A percentile compares a stretch with the other conserved stretches of the same genome.
Conservation (phyloP, 2,329 filamentous ascomycete species). For the Grosmannia serpens region DNA sequence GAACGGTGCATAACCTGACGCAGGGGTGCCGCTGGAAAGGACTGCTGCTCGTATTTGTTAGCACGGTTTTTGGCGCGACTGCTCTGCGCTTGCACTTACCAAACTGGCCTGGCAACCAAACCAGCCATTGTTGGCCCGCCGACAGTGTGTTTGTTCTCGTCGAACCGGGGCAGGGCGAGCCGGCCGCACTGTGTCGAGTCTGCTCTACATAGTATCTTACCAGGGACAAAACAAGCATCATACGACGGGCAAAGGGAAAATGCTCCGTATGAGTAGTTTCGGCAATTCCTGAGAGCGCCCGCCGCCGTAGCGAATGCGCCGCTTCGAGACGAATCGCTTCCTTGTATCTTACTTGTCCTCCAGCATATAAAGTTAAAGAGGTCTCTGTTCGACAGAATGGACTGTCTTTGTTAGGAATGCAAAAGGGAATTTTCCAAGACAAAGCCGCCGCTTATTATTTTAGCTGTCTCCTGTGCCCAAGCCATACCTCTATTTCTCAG, state of each 20-base stretch:
- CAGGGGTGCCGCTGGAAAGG: not conserved
- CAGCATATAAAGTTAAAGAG: too few relatives aligned
- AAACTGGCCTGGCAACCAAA: not conserved
- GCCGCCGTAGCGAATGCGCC: too few relatives aligned
- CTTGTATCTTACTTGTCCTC: too few relatives aligned
- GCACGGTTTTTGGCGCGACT: not conserved
- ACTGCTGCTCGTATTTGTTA: not conserved
- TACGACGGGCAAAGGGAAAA: not conserved
- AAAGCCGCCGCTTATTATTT: too few relatives aligned
- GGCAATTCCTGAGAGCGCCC: too few relatives aligned
- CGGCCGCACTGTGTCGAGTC: not conserved
- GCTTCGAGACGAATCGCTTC: too few relatives aligned
- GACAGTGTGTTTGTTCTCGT: not conserved
- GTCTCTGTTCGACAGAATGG: too few relatives aligned
- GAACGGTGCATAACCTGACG: not conserved
- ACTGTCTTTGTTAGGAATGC: too few relatives aligned
- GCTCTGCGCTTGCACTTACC: not conserved
- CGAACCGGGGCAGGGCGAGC: not conserved
- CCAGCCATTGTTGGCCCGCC: not conserved
- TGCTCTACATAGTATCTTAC: too few relatives aligned
- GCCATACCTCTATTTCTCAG: too few relatives aligned
- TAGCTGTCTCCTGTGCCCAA: too few relatives aligned
- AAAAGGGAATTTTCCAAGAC: too few relatives aligned
- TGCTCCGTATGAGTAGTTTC: not conserved
- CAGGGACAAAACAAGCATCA: not conserved